Conservation (phyloP, 202 grass and related monocot genomes). For the Zizania palustris region DNA sequence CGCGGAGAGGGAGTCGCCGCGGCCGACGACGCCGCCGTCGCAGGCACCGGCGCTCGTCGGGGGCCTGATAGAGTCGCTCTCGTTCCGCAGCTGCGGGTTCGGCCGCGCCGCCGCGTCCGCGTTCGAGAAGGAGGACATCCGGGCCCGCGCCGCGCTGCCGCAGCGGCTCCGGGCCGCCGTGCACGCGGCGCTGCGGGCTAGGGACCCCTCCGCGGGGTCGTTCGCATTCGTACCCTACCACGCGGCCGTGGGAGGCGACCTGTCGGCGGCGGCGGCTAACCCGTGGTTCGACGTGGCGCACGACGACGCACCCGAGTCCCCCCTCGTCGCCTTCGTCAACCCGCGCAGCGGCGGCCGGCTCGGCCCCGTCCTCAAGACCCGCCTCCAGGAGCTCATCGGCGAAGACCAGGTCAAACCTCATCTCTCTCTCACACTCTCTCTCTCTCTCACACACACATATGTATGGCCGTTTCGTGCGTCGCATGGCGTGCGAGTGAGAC, state of each 20-base stretch:
- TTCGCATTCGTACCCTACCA: constrained; percentile 23
- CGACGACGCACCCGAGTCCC: constrained; percentile 69
- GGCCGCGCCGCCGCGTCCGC: constrained; percentile 50
- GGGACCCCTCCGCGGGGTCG: constrained; percentile 31
- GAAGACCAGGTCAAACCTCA: constrained; percentile 67
- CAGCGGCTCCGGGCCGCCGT: constrained; percentile 57
- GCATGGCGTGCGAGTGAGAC: not conserved
- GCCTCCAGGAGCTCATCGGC: constrained; percentile 83
- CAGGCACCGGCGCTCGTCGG: constrained; percentile 36
- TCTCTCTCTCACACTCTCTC: not conserved
- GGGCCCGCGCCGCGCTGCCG: constrained; percentile 53
- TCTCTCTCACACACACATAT: not conserved
- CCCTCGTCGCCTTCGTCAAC: constrained; percentile 85
- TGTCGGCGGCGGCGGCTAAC: not conserved
- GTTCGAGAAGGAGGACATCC: constrained; percentile 71
- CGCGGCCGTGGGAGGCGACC: too few species aligned
- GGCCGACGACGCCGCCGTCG: not conserved
- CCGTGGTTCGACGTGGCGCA: constrained; percentile 43
- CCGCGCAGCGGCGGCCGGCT: constrained; percentile 80
- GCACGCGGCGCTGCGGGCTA: constrained; percentile 52
- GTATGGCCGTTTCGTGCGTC: constrained; percentile 17
- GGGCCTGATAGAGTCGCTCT: constrained; percentile 58
- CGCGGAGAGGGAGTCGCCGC: constrained; percentile 19
- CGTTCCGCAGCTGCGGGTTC: constrained; percentile 63
- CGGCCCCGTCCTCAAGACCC: constrained; percentile 77